Percentiles rank a stretch among this genome's conserved stretches.
These are phyloP conservation scores for Coix lacrymajobi DNA, from an alignment of 176 grass and related monocot species.

Conservation along the genomic window DNA sequence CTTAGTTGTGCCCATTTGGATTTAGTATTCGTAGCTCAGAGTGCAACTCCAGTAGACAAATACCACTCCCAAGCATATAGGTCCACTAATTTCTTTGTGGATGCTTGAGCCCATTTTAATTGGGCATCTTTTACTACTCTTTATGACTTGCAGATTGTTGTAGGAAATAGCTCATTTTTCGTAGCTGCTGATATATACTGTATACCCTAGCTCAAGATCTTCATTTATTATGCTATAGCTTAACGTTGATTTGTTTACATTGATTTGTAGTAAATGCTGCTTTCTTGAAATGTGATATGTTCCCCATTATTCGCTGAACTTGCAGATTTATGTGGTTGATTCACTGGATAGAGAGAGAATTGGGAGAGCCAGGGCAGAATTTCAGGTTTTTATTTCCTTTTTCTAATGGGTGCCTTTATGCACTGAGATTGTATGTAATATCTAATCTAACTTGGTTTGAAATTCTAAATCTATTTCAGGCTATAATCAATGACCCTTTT, in stretches of 20 bases:
- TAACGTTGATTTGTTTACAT: background rate
- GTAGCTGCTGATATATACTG: background rate
- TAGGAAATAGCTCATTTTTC: background rate
- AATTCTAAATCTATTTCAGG: slow-evolving; percentile 42
- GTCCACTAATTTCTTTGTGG: background rate
- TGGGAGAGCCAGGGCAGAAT: slow-evolving; percentile 70
- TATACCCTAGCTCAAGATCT: background rate
- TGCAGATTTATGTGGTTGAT: slow-evolving; percentile 86
- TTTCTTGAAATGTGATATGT: background rate
- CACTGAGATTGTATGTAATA: slow-evolving; percentile 4
- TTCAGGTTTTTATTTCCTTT: slow-evolving; percentile 52
- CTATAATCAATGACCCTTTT: slow-evolving; percentile 91
- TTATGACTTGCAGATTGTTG: background rate
- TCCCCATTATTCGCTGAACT: slow-evolving; percentile 3
- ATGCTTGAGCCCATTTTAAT: background rate
- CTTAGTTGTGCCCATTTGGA: background rate
- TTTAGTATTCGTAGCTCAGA: background rate
- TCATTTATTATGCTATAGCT: background rate
- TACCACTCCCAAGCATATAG: background rate
- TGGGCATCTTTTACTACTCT: background rate
- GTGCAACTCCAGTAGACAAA: background rate
- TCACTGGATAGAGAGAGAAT: slow-evolving; percentile 84
- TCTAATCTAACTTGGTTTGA: slow-evolving; percentile 20
- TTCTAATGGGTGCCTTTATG: background rate
- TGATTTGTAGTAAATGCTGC: background rate